phyloP scores from a whole-genome alignment of 768 basidiomycete genomes.

The Lactifluus volemus region DNA sequence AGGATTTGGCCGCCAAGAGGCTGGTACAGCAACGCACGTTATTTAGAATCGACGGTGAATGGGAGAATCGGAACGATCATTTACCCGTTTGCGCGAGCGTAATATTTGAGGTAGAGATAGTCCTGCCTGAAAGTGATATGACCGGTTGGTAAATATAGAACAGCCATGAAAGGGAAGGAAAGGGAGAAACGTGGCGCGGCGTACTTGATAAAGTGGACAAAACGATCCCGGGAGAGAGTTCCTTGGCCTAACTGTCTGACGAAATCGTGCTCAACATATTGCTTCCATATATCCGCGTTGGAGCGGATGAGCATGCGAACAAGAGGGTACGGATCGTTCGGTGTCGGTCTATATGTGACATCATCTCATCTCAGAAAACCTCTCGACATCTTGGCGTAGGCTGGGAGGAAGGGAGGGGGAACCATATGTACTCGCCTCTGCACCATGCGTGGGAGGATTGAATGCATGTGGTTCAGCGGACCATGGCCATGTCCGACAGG shows the following conservation, averaged over 20 bases:
- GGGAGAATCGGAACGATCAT: constrained; percentile 14
- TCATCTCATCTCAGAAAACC: neutral
- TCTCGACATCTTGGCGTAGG: too few relatives aligned
- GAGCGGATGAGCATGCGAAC: constrained; percentile 53
- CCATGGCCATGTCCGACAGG: constrained; percentile 69
- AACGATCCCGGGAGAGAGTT: constrained; percentile 52
- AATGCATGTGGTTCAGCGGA: constrained; percentile 81
- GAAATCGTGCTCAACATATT: constrained; percentile 79
- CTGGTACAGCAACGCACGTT: constrained; percentile 27
- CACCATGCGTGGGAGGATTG: constrained; percentile 39
- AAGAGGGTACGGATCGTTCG: constrained; percentile 58
- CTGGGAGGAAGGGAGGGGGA: too few relatives aligned
- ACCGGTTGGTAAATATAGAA: neutral
- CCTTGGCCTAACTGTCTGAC: constrained; percentile 69
- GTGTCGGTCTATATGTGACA: constrained; percentile 35
- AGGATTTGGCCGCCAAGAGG: constrained; percentile 71
- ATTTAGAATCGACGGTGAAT: neutral
- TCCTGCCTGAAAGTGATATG: constrained; percentile 48
- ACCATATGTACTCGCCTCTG: constrained; percentile 39
- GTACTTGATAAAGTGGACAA: constrained; percentile 80
- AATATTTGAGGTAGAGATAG: constrained; percentile 75
- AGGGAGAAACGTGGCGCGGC: constrained; percentile 21
- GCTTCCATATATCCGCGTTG: constrained; percentile 50
- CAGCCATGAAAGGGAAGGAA: neutral
- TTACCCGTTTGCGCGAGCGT: constrained; percentile 73